Percentiles rank a stretch among this genome's conserved stretches.
Conservation (phyloP, 1,284 basidiomycete genomes). For the Cerioporus squamosus region DNA sequence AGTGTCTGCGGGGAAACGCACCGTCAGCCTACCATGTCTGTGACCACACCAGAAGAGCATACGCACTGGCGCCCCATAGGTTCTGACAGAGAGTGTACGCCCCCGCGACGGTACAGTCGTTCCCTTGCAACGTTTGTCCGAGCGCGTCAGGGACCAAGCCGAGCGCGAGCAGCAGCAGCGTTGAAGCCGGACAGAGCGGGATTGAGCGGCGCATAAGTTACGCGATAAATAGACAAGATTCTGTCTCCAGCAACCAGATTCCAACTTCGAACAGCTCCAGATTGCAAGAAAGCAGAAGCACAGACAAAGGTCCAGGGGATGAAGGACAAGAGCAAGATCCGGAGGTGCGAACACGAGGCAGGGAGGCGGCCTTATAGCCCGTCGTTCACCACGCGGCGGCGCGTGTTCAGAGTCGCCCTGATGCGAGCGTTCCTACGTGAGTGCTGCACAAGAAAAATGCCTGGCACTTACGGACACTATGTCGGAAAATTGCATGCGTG, state of each 20-base stretch:
- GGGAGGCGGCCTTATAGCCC: too few relatives aligned
- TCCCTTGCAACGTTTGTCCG: conserved; percentile 14
- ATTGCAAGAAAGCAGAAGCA: neutral
- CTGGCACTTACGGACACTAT: too few relatives aligned
- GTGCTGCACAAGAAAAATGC: too few relatives aligned
- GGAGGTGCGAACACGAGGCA: too few relatives aligned
- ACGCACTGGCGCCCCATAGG: conserved; percentile 54
- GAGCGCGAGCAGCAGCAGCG: conserved; percentile 4
- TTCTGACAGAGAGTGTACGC: conserved; percentile 59
- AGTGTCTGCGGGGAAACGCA: conserved; percentile 28
- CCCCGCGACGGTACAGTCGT: conserved; percentile 50
- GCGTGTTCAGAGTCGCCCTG: too few relatives aligned
- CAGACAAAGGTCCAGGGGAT: too few relatives aligned
- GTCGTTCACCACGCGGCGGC: too few relatives aligned
- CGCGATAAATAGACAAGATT: neutral
- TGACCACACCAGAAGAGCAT: neutral
- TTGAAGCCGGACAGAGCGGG: neutral
- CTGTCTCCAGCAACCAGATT: too few relatives aligned
- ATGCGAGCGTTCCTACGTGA: too few relatives aligned
- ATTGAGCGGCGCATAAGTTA: conserved; percentile 7
- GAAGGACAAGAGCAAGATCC: too few relatives aligned
- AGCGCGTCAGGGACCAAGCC: neutral
- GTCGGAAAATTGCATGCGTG: too few relatives aligned
- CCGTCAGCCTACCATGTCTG: neutral
- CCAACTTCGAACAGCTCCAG: neutral